Conservation (phyloP, 345 rosid genomes). For the Reutealis trisperma region DNA sequence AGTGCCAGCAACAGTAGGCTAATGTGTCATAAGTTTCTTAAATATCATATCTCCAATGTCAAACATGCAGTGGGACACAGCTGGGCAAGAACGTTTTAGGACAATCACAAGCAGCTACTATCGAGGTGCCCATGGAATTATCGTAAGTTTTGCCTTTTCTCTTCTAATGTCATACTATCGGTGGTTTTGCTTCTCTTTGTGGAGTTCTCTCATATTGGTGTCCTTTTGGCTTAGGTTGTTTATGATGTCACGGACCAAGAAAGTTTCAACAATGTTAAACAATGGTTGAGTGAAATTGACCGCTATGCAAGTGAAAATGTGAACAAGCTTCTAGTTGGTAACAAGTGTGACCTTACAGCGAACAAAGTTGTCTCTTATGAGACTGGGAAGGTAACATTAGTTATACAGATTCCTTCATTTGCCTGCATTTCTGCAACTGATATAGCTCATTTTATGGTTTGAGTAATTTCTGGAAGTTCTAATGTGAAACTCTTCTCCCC, state of each 20-base stretch:
- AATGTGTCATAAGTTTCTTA: background rate
- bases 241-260: slow-evolving; percentile 81
- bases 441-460: background rate
- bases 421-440: background rate
- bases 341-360: slow-evolving; percentile 74
- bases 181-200: background rate
- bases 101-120: slow-evolving; percentile 43
- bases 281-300: slow-evolving; percentile 78
- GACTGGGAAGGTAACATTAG: slow-evolving; percentile 59
- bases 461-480: background rate
- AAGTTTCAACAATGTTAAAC: slow-evolving; percentile 80
- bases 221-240: slow-evolving; percentile 50
- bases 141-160: slow-evolving; percentile 16
- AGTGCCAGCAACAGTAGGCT: background rate
- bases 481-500: background rate
- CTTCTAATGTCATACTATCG: background rate
- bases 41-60: background rate
- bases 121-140: slow-evolving; percentile 40
- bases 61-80: slow-evolving; percentile 38
- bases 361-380: slow-evolving; percentile 70
- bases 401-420: background rate
- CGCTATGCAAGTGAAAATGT: slow-evolving; percentile 80
- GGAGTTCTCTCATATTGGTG: background rate
- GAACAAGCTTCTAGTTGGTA: slow-evolving; percentile 75
- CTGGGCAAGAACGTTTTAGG: slow-evolving; percentile 42